Base-by-base conservation (phyloP, 371 early-diverging fungal genomes). In the Circinella umbellata region DNA sequence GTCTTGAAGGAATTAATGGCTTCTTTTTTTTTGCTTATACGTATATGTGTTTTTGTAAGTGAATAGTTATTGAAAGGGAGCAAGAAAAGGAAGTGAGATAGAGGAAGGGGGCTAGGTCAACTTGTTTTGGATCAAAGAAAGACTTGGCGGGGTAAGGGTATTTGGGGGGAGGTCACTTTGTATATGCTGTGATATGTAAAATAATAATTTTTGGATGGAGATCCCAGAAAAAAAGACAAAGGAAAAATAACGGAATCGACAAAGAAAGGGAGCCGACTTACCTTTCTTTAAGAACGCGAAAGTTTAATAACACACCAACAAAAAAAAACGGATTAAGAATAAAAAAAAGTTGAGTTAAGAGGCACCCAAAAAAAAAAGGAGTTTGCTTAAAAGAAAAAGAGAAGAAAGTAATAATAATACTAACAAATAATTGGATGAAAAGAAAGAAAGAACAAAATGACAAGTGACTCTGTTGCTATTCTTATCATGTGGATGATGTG, bases 261-360 rank as follows among this genome's bases (percentile, higher is more conserved):
- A 27, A 27, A 61, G 39, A 61, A 64, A 64, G 64, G 64, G 64
- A 42, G 57, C 61, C 61, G 20, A 47, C 8, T 34, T 69, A 62
- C 13, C 47, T 39, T 62, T 34, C 54, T 69, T 55, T 20, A 47
- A 39, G 18, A 18, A 66, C 66, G 66, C 53, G 66, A 66, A 39
- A 55, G 34, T 64, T 27, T 27, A 27, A 27, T 27, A 27, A 27
- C 27, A 27, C 27, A 27, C 27, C 27, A 27, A 27, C 27, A 27
- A 27, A 27, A 27, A 27, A 27, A 27, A 27, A 27, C 27, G 27
- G 27, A 27, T 27, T 27, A 27, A 27, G 27, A 54, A 54, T n/a
- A 54, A 54, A 18, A n/a, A 47, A 27, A 27, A 27, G 2, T 27
- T 27, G 27, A 27, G 27, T 27, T 27, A 27, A 27, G 27, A 27